phyloP scores from a whole-genome alignment of 1,139 yeast genomes.

The Sugiyamaella pinicola region DNA sequence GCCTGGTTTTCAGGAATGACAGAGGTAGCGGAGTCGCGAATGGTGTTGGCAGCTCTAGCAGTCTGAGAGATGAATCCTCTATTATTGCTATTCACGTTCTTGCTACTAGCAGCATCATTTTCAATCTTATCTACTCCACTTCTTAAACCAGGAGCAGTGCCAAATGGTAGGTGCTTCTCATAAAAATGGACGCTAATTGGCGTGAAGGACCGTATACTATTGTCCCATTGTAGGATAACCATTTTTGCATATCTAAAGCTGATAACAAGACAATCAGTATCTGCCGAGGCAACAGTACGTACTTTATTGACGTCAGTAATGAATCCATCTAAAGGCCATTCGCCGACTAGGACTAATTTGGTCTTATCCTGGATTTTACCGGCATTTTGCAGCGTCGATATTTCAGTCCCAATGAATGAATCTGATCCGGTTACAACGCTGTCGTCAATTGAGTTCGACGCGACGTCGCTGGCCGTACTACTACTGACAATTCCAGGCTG shows the following conservation, averaged over 20 bases:
- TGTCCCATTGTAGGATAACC: constrained; percentile 75
- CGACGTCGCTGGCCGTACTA: constrained; percentile 11
- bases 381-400: constrained; percentile 33
- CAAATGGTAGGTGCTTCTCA: constrained; percentile 57
- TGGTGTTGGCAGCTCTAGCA: constrained; percentile 7
- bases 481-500: background rate
- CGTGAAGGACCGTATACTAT: constrained; percentile 51
- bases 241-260: constrained; percentile 77
- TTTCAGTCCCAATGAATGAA: constrained; percentile 37
- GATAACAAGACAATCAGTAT: constrained; percentile 62
- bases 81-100: constrained; percentile 1
- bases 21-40: constrained; percentile 41
- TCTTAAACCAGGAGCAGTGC: constrained; percentile 18
- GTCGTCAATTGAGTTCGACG: constrained; percentile 21
- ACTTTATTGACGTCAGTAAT: constrained; percentile 61
- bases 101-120: constrained; percentile 2
- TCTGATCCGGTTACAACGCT: constrained; percentile 29
- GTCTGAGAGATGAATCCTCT: constrained; percentile 8
- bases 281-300: constrained; percentile 53
- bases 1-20: constrained; percentile 18
- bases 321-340: constrained; percentile 71
- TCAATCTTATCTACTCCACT: constrained; percentile 16
- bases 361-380: constrained; percentile 32
- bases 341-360: constrained; percentile 59
- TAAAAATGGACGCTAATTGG: constrained; percentile 87